Percentiles rank a stretch among this genome's conserved stretches.
These are phyloP conservation scores for Metschnikowia lunata DNA, from an alignment of 805 yeast species.

Conservation along the genomic window DNA sequence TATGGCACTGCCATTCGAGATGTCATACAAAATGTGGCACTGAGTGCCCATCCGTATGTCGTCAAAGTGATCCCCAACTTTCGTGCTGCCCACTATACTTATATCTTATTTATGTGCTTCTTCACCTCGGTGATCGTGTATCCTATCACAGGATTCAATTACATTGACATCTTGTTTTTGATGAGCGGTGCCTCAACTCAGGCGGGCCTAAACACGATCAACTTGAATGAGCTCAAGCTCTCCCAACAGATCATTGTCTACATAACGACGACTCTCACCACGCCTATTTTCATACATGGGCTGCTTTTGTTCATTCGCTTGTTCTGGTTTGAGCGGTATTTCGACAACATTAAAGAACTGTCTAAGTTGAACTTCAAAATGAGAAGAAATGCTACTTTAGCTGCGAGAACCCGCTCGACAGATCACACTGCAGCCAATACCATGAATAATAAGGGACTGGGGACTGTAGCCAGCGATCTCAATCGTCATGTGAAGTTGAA, in stretches of 20 bases:
- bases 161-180: conserved; percentile 77
- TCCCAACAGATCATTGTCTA: conserved; percentile 81
- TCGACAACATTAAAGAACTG: conserved; percentile 72
- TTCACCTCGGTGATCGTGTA: conserved; percentile 72
- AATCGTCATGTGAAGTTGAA: neutral
- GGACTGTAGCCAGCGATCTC: conserved; percentile 1
- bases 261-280: conserved; percentile 58
- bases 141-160: conserved; percentile 61
- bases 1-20: conserved; percentile 5
- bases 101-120: conserved; percentile 56
- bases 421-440: conserved; percentile 27
- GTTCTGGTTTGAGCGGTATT: conserved; percentile 84
- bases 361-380: conserved; percentile 78
- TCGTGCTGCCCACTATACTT: conserved; percentile 67
- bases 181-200: conserved; percentile 79
- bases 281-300: conserved; percentile 88
- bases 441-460: conserved; percentile 31
- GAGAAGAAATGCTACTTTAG: conserved; percentile 74
- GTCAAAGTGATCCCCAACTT: conserved; percentile 47
- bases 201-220: conserved; percentile 84
- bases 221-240: conserved; percentile 55
- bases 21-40: conserved; percentile 32
- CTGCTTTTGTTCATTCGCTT: conserved; percentile 70
- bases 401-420: conserved; percentile 42
- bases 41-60: conserved; percentile 38